Evolutionary conservation across 768 basidiomycete species (phyloP).

Genomic region (Boletus coccyginus): DNA sequence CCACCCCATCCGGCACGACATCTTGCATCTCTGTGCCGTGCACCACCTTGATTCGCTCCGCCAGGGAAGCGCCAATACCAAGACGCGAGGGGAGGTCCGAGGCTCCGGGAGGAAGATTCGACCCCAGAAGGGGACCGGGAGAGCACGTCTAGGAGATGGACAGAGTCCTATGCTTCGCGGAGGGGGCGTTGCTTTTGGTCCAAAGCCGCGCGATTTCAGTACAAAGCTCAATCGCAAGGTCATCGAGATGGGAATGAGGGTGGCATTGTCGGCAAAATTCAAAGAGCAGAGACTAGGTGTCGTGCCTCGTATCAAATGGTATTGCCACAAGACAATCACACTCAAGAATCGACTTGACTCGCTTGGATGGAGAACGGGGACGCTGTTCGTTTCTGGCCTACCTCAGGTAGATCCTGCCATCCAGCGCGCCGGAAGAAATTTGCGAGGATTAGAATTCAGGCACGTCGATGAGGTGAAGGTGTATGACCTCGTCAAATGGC

Average conservation of each 20-base stretch:
- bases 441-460: conserved; percentile 63
- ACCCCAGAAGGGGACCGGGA: conserved; percentile 88
- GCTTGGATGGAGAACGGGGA: conserved; percentile 63
- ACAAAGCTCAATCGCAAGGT: conserved; percentile 93
- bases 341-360: conserved; percentile 59
- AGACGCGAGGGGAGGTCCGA: conserved; percentile 86
- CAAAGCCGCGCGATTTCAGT: conserved; percentile 88
- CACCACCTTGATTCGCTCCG: conserved; percentile 86
- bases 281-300: conserved; percentile 72
- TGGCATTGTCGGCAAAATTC: conserved; percentile 83
- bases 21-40: conserved; percentile 88
- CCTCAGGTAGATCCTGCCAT: conserved; percentile 53
- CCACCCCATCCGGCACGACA: conserved; percentile 86
- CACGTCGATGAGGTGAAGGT: conserved; percentile 68
- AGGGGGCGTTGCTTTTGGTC: conserved; percentile 91
- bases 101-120: conserved; percentile 89
- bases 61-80: conserved; percentile 90
- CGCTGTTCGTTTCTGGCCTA: conserved; percentile 73
- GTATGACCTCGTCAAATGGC: conserved; percentile 83
- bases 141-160: conserved; percentile 84
- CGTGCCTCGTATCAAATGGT: conserved; percentile 71
- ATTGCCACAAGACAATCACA: conserved; percentile 65
- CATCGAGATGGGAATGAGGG: conserved; percentile 87
- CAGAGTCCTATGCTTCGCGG: conserved; percentile 87
- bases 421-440: conserved; percentile 62